Evolutionary conservation across 805 yeast species (phyloP), one percentile per base, ranked within the genome.

Genomic region (Metschnikowia peoriensis): DNA sequence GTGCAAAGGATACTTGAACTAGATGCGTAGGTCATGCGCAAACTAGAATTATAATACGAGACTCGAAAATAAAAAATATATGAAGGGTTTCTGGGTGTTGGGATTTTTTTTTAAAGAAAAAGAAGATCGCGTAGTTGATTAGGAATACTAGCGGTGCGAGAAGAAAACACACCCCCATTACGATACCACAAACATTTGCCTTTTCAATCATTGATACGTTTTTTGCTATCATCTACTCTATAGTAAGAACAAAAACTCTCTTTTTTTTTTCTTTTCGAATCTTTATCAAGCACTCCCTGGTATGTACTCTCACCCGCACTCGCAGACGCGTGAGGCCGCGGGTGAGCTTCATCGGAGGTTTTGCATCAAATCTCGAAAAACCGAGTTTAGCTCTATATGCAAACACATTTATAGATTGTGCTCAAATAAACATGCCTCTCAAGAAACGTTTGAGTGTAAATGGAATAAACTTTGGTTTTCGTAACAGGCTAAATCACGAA

Each of bases 1-100:
- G 0, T 94, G 99, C 71, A 91, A 91, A 68, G 98, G 97, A 0
- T 93, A 82, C 65, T 76, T 93, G 61, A 93, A 93, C 66, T 92
- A 64, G 27, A 14, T 14, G 22, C 22, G 22, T 22, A n/a, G 8
- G 10, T 32, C 35, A 10, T 32, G 14, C 35, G 14, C 10, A 4
- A 32, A 32, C 14, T 12, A 10, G 12, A 32, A 32, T 4, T 32
- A 4, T 9, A 32, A 10, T 32, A 9, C 10, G 10, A 32, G 10
- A 32, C 35, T 10, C 35, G 2, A 32, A 32, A 9, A 41, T 9
- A 17, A 12, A 22, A 10, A 40, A 28, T 22, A 40, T 14, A 14
- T 22, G 22, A 22, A 22, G 22, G 22, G 22, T 22, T 22, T 22
- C 22, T 22, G 22, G 22, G 22, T 22, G 22, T 22, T 22, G 22